Evolutionary conservation across 2,329 filamentous ascomycete species (phyloP).

Genomic region (Torrubiellomyces zombiae): DNA sequence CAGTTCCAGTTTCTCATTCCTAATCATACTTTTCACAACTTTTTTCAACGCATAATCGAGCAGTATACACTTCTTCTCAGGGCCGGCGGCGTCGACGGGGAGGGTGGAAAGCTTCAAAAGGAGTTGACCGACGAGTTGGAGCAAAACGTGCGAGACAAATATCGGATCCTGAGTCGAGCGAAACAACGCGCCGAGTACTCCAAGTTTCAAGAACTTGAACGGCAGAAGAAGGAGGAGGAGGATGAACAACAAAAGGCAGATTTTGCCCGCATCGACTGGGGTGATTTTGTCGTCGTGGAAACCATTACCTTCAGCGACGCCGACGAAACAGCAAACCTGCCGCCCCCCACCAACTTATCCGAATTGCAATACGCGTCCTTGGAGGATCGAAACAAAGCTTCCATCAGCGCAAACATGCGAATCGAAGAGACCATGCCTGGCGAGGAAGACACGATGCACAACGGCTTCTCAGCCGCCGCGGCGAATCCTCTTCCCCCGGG

Average conservation of each 20-base stretch:
- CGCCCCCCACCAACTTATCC: slow-evolving; percentile 73
- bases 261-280: slow-evolving; percentile 88
- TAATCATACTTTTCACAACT: slow-evolving; percentile 91
- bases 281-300: slow-evolving; percentile 91
- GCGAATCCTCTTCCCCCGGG: slow-evolving; percentile 28
- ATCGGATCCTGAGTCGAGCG: slow-evolving; percentile 61
- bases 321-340: slow-evolving; percentile 74
- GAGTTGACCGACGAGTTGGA: slow-evolving; percentile 57
- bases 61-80: slow-evolving; percentile 76
- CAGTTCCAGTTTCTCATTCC: slow-evolving; percentile 94
- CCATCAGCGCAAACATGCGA: slow-evolving; percentile 62
- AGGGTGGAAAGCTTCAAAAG: slow-evolving; percentile 51
- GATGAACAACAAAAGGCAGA: slow-evolving; percentile 62
- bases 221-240: slow-evolving; percentile 75
- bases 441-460: slow-evolving; percentile 34
- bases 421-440: slow-evolving; percentile 94
- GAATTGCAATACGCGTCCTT: slow-evolving; percentile 89
- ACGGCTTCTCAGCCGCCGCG: slow-evolving; percentile 25
- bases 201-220: slow-evolving; percentile 70
- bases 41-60: slow-evolving; percentile 81
- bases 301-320: slow-evolving; percentile 82
- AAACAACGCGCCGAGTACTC: slow-evolving; percentile 77
- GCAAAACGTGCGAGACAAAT: slow-evolving; percentile 62
- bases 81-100: slow-evolving; percentile 48
- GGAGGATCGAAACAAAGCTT: slow-evolving; percentile 86